These are phyloP conservation scores for Apophysomyces trapeziformis DNA, from an alignment of 371 early-diverging fungal species.

Conservation along the genomic window DNA sequence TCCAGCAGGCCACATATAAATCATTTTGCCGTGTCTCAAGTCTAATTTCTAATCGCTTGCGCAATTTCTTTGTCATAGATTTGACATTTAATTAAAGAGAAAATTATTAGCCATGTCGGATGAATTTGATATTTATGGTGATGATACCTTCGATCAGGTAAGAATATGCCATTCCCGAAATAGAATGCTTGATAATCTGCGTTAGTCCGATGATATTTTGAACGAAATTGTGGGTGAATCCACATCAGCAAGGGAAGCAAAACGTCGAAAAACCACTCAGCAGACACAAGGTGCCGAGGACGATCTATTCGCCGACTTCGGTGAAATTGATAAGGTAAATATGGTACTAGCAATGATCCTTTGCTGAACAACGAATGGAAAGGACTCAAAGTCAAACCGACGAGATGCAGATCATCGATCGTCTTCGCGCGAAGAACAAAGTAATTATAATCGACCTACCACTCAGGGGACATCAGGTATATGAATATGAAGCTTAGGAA, in stretches of 20 bases:
- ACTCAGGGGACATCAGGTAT: not conserved
- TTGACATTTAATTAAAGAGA: constrained; percentile 10
- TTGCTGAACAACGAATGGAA: not conserved
- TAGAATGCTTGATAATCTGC: not conserved
- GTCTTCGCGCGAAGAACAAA: not conserved
- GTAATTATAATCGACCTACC: not conserved
- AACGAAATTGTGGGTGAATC: constrained; percentile 48
- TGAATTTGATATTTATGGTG: constrained; percentile 55
- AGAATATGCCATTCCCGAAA: constrained; percentile 6
- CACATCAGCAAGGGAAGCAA: constrained; percentile 28
- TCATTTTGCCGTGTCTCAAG: constrained; percentile 3
- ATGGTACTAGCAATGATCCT: not conserved
- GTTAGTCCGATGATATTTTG: constrained; percentile 41
- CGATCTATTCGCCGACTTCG: constrained; percentile 45
- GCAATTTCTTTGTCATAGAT: constrained; percentile 10
- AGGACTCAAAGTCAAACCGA: constrained; percentile 8
- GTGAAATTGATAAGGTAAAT: constrained; percentile 39
- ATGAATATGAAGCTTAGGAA: not conserved
- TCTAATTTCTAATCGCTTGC: constrained; percentile 8
- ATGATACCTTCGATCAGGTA: constrained; percentile 49
- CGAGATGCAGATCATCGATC: not conserved
- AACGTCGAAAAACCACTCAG: constrained; percentile 29
- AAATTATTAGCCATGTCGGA: constrained; percentile 26
- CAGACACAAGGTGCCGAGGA: constrained; percentile 22
- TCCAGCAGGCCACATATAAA: constrained; percentile 5